Conservation (phyloP, 2,329 filamentous ascomycete species). For the Penicillium glabrum region DNA sequence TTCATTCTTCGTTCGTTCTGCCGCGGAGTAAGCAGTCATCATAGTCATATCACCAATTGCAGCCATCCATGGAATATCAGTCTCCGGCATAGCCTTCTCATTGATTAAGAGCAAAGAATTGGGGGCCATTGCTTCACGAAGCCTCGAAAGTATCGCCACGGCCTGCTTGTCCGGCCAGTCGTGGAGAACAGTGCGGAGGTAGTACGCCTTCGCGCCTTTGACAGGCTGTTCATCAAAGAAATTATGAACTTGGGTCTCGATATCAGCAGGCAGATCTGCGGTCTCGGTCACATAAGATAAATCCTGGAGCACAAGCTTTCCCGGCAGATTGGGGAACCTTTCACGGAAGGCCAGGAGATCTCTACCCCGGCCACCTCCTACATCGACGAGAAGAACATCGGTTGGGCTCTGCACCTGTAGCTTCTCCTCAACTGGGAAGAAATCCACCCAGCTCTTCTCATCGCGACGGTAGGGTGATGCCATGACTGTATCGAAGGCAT, state of each 20-base stretch:
- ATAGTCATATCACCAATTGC: conserved; percentile 4
- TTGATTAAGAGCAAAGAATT: conserved; percentile 3
- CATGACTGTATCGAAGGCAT: conserved; percentile 26
- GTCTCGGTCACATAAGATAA: conserved; percentile 36
- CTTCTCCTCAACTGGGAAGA: conserved; percentile 17
- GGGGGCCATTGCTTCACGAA: neutral
- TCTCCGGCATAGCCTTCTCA: conserved; percentile 2
- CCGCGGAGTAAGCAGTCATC: neutral
- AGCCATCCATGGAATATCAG: neutral
- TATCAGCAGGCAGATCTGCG: neutral
- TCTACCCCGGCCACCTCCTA: conserved; percentile 16
- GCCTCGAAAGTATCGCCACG: neutral
- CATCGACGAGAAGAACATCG: conserved; percentile 21
- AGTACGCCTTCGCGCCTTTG: neutral
- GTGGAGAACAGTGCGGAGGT: conserved; percentile 1
- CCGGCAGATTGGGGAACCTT: conserved; percentile 28
- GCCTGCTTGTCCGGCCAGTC: conserved; percentile 2
- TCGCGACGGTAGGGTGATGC: conserved; percentile 9
- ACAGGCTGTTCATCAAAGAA: conserved; percentile 4
- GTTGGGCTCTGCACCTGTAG: neutral
- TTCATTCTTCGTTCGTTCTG: conserved; percentile 1
- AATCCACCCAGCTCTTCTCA: conserved; percentile 16
- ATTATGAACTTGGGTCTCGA: neutral
- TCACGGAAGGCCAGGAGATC: conserved; percentile 20
- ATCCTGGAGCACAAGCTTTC: conserved; percentile 38